Percentiles rank a stretch among this genome's conserved stretches.
Evolutionary conservation across 1,139 yeast species (phyloP).

Genomic region (Geotrichum candidum): DNA sequence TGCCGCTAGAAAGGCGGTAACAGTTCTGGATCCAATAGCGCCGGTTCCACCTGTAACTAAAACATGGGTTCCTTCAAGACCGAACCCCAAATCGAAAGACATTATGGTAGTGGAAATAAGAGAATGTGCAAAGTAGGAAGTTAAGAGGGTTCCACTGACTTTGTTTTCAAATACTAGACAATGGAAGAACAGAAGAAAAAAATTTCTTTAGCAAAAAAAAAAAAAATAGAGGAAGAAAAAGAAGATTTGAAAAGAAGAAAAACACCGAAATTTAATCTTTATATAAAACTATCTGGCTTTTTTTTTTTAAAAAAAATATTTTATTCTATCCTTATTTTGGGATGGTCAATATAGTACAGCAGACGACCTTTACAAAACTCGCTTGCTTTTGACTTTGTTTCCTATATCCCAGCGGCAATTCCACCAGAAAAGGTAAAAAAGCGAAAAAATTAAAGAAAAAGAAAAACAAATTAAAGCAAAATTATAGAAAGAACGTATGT

Average conservation of each 20-base stretch:
- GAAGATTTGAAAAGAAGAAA: background rate
- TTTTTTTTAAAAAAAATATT: background rate
- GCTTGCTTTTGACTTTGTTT: background rate
- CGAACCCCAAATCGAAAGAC: slow-evolving; percentile 12
- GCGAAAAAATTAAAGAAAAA: too few relatives aligned
- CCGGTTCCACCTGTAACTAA: slow-evolving; percentile 17
- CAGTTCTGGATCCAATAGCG: slow-evolving; percentile 15
- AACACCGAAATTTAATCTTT: background rate
- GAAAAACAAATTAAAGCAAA: too few relatives aligned
- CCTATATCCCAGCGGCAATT: background rate
- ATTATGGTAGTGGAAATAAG: background rate
- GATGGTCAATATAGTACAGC: too few relatives aligned
- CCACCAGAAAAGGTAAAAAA: background rate
- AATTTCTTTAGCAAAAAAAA: background rate
- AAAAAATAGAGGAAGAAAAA: background rate
- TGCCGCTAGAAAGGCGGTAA: slow-evolving; percentile 7
- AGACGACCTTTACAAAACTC: background rate
- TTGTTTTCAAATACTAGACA: background rate
- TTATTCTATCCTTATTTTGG: background rate
- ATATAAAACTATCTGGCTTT: background rate
- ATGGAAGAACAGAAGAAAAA: background rate
- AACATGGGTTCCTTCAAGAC: slow-evolving; percentile 14
- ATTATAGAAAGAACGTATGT: too few relatives aligned
- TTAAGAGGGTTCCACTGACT: background rate
- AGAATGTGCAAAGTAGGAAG: background rate